These are phyloP conservation scores for Hanseniaspora vineae DNA, from an alignment of 805 yeast genomes.

Conservation along the genomic window DNA sequence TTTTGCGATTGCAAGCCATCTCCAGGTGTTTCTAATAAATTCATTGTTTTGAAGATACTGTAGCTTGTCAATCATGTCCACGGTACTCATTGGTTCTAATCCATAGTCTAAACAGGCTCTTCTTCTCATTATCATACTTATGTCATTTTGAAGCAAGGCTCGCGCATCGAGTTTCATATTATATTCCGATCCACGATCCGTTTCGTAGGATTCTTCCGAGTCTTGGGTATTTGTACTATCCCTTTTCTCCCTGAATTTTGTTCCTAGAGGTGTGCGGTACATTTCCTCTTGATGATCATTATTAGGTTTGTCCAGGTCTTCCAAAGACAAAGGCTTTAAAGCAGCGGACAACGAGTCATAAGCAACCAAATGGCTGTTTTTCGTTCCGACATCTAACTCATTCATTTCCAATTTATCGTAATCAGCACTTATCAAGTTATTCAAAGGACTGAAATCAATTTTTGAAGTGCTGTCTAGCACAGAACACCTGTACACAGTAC, in stretches of 20 bases:
- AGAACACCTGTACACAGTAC: constrained; percentile 71
- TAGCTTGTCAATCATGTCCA: constrained; percentile 36
- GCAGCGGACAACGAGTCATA: constrained; percentile 11
- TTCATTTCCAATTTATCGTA: constrained; percentile 19
- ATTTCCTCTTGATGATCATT: too few relatives aligned
- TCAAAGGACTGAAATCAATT: constrained; percentile 52
- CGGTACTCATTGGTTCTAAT: constrained; percentile 49
- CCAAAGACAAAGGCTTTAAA: constrained; percentile 17
- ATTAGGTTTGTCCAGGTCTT: constrained; percentile 17
- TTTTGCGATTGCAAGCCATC: constrained; percentile 71
- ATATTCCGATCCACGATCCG: constrained; percentile 13
- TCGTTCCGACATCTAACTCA: constrained; percentile 14
- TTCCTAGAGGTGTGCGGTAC: not conserved
- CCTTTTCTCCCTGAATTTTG: not conserved
- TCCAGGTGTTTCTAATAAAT: constrained; percentile 75
- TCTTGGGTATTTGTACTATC: constrained; percentile 1
- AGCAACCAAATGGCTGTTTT: constrained; percentile 1
- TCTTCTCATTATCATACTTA: constrained; percentile 55
- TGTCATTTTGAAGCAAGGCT: constrained; percentile 53
- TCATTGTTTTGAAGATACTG: constrained; percentile 27
- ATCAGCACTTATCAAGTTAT: constrained; percentile 47
- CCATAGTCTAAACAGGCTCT: constrained; percentile 69
- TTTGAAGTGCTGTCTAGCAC: constrained; percentile 54
- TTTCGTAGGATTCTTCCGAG: constrained; percentile 6
- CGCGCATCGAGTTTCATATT: constrained; percentile 18